Base-by-base conservation (phyloP, 1,284 basidiomycete genomes). In the Calocybe gambosa region DNA sequence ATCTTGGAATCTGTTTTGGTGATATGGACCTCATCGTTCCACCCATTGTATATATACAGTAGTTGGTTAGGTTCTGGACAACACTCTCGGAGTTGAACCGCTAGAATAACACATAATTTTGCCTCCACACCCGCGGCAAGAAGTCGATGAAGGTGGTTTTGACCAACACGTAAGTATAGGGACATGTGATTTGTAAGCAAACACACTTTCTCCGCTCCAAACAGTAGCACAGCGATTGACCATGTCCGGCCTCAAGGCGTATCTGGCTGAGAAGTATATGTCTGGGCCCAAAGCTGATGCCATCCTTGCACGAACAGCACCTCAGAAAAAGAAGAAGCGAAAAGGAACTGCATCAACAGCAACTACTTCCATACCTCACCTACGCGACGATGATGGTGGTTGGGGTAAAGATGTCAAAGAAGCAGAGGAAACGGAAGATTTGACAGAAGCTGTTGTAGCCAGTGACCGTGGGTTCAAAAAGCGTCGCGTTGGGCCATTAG, bases 271-370 rank as follows among this genome's bases (percentile, higher is more conserved):
- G 53, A 89, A 87, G 55, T 99, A 99, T 68, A 96, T 98, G 90
- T 89, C 93, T 5, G 95, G 95, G 0, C 85, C 91, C 0, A 99
- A 97, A 63, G 93, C 94, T 2, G 95, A 98, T 56, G 93, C 93
- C 12, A 97, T 99, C 54, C 77, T 98, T 3, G 73, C 91, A 2
- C 77, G 79, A 39, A 66, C 75, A 0, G 75, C 72, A 1, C 73
- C 75, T 0, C 70, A 77, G 43, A 77, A 77, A 58, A 85, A 82
- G 65, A 90, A 89, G 73, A 90, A 88, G 65, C 77, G 80, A 42
- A 89, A 85, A 63, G 67, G 65, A 23, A 58, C 56, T 5, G 51
- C 53, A 12, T 48, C 63, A n/a, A 46, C 62, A n/a, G 48, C 66
- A 5, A 56, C 65, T 42, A 50, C 67, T 3, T 59, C 68, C 5